Base-by-base conservation (phyloP, 352 stramenopile genomes). In the Globisporangium sylvaticum region DNA sequence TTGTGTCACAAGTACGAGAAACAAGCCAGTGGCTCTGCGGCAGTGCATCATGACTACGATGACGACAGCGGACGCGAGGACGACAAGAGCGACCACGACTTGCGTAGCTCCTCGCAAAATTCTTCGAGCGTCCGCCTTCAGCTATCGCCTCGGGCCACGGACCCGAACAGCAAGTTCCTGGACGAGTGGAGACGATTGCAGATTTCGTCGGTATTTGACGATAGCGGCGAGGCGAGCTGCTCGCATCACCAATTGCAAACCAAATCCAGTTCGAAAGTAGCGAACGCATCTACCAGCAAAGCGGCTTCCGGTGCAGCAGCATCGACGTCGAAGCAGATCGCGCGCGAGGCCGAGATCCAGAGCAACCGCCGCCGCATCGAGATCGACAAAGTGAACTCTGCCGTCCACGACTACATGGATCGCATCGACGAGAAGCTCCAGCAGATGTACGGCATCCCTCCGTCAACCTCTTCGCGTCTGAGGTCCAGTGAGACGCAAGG, bases 351-450 rank as follows among this genome's bases (percentile, higher is more conserved):
- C 1, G 61, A 67, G 59, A 58, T 65, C 5, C 32, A 69, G 0
- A 81, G 65, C 65, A 78, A 67, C 22, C 72, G 56, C 44, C 73
- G 77, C 0, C 66, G 68, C 44, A 68, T 78, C 25, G 81, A 90
- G 53, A 79, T 90, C 53, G 80, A 92, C 50, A 91, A 90, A 65
- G 79, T 92, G 18, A 89, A 92, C 62, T 72, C 73, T 22, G 76
- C 77, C 0, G 82, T 92, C 25, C 81, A 90, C 60, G 81, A 89
- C 58, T 92, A 92, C 81, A 92, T 92, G 82, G 80, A 92, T 60
- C 75, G 81, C 22, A 92, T 92, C 46, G 82, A 92, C 71, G 79
- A 91, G 46, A 92, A 92, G 62, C 74, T 92, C 25, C 82, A 78
- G 54, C 80, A 88, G 60, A 88, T 92, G 82, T 92, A 92, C 61